Evolutionary conservation across 805 yeast species (phyloP), one percentile per base, ranked within the genome.

Genomic region (Hanseniaspora lachancei): DNA sequence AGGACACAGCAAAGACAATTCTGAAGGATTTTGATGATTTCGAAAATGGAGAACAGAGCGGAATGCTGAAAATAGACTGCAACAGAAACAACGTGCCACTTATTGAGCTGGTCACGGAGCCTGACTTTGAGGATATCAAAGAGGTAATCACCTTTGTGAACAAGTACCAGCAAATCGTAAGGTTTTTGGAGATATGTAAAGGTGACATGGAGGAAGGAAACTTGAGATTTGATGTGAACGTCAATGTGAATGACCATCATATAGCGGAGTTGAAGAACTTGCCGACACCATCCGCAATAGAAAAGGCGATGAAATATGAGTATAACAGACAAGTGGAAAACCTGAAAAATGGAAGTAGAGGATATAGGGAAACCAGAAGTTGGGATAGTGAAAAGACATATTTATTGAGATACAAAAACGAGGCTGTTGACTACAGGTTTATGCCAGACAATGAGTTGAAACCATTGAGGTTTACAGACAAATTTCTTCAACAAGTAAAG

Each of bases 141-240:
- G 82, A 88, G 62, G 86, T 95, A 0, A 78, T 78, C 41, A 78
- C 84, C 0, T 93, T 91, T 68, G 78, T 93, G 47, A 84, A 81
- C 61, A 89, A 89, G 63, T 84, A 84, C 59, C 95, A 87, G 63
- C 74, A 79, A 21, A 68, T 88, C 39, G 78, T 91, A 40, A 74
- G 83, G 49, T 81, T 79, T 60, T 66, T 88, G 51, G 79, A 77
- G 5, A 78, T 93, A 0, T 88, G 95, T 60, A 75, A 91, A 0
- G 97, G 96, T 16, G 96, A 89, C 61, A 73, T 93, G 64, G 97
- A 93, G 64, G 80, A 89, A 1, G 98, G 98, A 7, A 93, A 97
- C 0, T 84, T 93, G 77, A 75, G 98, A 63, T 93, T 91, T 5
- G 98, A 93, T 64, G 97, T 88, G 10, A 93, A 93, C 61, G 77